These are phyloP conservation scores for Seiridium cupressi DNA, from an alignment of 2,329 filamentous ascomycete species.

Conservation along the genomic window DNA sequence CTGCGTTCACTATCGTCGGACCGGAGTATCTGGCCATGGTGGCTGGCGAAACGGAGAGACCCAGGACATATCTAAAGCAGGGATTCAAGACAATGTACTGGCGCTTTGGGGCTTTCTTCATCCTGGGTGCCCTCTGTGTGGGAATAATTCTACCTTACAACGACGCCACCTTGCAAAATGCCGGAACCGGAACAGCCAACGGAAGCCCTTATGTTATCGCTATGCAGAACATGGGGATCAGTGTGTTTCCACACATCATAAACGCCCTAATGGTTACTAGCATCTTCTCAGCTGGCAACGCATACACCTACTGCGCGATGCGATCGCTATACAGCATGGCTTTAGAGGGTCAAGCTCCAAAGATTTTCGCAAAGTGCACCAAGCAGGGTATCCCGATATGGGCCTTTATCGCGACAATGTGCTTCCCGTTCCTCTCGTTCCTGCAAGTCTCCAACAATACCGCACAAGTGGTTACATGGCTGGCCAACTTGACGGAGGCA, in stretches of 20 bases:
- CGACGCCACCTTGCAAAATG: slow-evolving; percentile 52
- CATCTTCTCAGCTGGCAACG: slow-evolving; percentile 61
- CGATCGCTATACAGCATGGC: slow-evolving; percentile 60
- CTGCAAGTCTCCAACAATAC: slow-evolving; percentile 26
- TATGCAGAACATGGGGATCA: slow-evolving; percentile 56
- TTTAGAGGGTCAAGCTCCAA: slow-evolving; percentile 53
- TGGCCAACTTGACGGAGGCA: slow-evolving; percentile 37
- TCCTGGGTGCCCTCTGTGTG: slow-evolving; percentile 61
- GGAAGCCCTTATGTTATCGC: slow-evolving; percentile 55
- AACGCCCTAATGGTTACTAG: slow-evolving; percentile 61
- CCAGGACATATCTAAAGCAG: slow-evolving; percentile 56
- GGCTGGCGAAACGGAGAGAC: slow-evolving; percentile 53
- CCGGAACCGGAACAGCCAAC: slow-evolving; percentile 47
- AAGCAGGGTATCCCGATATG: slow-evolving; percentile 62
- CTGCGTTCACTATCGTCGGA: slow-evolving; percentile 58
- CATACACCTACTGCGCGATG: slow-evolving; percentile 60
- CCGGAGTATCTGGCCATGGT: slow-evolving; percentile 59
- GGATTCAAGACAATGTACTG: slow-evolving; percentile 68
- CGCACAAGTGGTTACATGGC: slow-evolving; percentile 26
- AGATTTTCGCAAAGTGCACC: slow-evolving; percentile 51
- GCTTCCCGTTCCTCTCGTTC: slow-evolving; percentile 63
- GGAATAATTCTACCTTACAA: slow-evolving; percentile 63
- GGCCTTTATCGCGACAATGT: slow-evolving; percentile 51
- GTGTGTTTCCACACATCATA: slow-evolving; percentile 55
- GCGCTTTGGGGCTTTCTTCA: slow-evolving; percentile 64